Evolutionary conservation across 176 grass and related monocot species (phyloP).

Genomic region (Musa schizocarpa): DNA sequence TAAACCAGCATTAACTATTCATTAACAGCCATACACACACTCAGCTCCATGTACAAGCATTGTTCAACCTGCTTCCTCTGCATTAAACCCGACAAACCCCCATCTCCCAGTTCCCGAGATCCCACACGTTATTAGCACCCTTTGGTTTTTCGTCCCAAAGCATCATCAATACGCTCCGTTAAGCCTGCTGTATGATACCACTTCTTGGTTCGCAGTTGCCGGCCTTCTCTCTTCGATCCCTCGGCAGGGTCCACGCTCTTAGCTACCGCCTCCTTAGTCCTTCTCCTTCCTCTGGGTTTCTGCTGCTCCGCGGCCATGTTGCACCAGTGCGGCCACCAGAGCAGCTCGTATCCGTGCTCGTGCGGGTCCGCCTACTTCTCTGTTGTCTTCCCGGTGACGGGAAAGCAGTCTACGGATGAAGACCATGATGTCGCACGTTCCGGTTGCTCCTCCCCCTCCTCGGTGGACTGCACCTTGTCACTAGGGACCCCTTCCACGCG

Average conservation of each 20-base stretch:
- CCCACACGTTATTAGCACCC: slow-evolving; percentile 4
- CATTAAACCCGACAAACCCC: slow-evolving; percentile 37
- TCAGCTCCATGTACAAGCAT: neutral
- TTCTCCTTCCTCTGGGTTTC: neutral
- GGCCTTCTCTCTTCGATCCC: neutral
- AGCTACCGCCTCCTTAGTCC: neutral
- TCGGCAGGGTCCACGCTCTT: neutral
- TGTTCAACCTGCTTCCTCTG: neutral
- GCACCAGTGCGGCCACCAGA: slow-evolving; percentile 29
- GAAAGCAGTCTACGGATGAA: slow-evolving; percentile 4
- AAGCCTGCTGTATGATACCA: neutral
- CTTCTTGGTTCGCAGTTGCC: neutral
- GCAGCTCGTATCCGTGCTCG: slow-evolving; percentile 32
- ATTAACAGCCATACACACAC: too few species aligned
- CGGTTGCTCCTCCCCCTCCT: slow-evolving; percentile 9
- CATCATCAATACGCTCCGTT: slow-evolving; percentile 12
- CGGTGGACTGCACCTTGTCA: slow-evolving; percentile 87
- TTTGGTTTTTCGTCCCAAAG: neutral
- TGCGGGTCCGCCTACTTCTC: slow-evolving; percentile 58
- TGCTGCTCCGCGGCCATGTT: slow-evolving; percentile 25
- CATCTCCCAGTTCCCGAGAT: slow-evolving; percentile 31
- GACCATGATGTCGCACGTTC: slow-evolving; percentile 20
- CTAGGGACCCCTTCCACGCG: slow-evolving; percentile 68
- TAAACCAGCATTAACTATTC: neutral
- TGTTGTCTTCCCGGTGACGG: slow-evolving; percentile 3